Base-by-base conservation (phyloP, 2,329 filamentous ascomycete species). In the Colletotrichum ledebouriae region DNA sequence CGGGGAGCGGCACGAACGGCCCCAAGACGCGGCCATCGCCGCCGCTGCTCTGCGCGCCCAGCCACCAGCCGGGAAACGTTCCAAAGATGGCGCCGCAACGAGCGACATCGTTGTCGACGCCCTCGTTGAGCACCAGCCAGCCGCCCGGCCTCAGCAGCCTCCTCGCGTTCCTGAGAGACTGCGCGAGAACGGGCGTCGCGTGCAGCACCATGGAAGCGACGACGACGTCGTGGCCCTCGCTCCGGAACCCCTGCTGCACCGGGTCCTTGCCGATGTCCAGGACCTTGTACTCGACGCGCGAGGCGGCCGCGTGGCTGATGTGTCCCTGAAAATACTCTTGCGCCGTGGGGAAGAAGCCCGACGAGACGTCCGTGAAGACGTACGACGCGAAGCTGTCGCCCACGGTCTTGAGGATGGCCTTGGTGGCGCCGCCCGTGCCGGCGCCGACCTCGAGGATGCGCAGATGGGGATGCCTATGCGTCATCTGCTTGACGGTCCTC, bases 401-500 rank as follows among this genome's bases (percentile, higher is more conserved):
- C 2, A 72, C 20, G 5, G 59, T 52, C 5, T 61, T 29, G 59
- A 73, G 22, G 44, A 72, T 7, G n/a, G 41, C 33, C 25, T 60
- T 63, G 49, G 49, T 63, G 22, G n/a, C 62, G 25, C 25, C 3
- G 39, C 77, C 78, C 2, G 81, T 83, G 0, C 83, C 83, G 10
- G 80, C 82, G 17, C 82, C 82, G 15, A 82, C 73, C 63, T 76
- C 75, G 1, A 84, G 73, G 41, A 72, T 39, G 12, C 65, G 56
- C 63, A 71, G 59, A 6, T 61, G 55, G 3, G 71, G 71, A 53
- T 67, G 58, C 3, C 60, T 53, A 37, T 69, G 63, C 13, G 44
- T 56, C 6, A 72, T 29, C n/a, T 71, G 69, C 3, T 10, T 17
- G 22, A 22, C 22, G 22, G 22, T 22, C 22, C 22, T 22, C 22